Evolutionary conservation across 169 alveolate species (phyloP).

Genomic region (Miamiensis avidus): DNA sequence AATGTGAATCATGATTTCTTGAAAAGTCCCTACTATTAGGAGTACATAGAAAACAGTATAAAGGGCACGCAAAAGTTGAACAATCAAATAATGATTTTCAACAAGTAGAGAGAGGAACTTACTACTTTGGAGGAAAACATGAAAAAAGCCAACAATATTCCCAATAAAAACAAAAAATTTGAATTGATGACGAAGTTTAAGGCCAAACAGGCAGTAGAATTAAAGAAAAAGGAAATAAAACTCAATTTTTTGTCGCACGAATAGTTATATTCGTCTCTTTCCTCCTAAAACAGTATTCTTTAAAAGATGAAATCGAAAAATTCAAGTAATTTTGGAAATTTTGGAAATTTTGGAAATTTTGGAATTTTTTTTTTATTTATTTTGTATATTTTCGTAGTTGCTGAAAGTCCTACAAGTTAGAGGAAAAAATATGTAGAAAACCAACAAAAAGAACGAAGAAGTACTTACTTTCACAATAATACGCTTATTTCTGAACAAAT

Average conservation of each 20-base stretch:
- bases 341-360: not conserved
- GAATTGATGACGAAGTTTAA: not conserved
- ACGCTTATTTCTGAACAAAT: too few species aligned
- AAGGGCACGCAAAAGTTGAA: too few species aligned
- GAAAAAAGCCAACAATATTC: not conserved
- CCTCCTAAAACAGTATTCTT: not conserved
- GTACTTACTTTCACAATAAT: not conserved
- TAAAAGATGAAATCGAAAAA: not conserved
- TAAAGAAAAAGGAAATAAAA: not conserved
- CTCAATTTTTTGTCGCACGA: not conserved
- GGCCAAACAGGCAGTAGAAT: not conserved
- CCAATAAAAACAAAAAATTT: too few species aligned
- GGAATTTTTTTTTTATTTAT: not conserved
- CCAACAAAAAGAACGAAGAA: too few species aligned
- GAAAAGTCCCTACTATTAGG: not conserved
- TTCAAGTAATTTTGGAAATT: too few species aligned
- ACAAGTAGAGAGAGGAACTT: not conserved
- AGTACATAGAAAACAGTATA: too few species aligned
- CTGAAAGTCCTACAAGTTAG: not conserved
- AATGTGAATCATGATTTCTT: not conserved
- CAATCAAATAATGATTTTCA: too few species aligned
- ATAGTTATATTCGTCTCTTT: not conserved
- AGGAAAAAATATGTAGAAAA: not conserved
- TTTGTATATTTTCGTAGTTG: not conserved
- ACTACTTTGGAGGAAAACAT: too few species aligned